Percentiles rank a stretch among this genome's conserved stretches.
phyloP scores from a whole-genome alignment of 2,329 filamentous ascomycete genomes.

The Phyllosticta ampelicida region DNA sequence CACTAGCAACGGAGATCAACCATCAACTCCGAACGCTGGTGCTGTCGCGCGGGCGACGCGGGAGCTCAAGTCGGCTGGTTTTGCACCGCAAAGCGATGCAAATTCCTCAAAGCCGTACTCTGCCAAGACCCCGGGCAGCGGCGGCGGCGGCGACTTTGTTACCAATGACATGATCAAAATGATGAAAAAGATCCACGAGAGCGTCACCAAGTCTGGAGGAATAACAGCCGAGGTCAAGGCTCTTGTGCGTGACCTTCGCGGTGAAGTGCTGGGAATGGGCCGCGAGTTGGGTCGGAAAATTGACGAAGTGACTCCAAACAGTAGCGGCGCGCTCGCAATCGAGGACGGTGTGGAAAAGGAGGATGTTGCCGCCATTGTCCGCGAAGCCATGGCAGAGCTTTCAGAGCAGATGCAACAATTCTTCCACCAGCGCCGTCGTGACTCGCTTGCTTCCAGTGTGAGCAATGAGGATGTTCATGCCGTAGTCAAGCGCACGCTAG shows the following conservation, averaged over 20 bases:
- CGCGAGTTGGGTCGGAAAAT: conserved; percentile 78
- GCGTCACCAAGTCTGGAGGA: conserved; percentile 75
- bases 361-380: conserved; percentile 66
- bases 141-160: conserved; percentile 48
- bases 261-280: conserved; percentile 90
- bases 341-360: conserved; percentile 42
- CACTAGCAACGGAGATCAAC: neutral
- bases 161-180: conserved; percentile 71
- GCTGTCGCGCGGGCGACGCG: conserved; percentile 24
- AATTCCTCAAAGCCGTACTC: conserved; percentile 31
- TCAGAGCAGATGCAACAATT: conserved; percentile 74
- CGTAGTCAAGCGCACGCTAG: conserved; percentile 64
- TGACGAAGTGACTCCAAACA: conserved; percentile 52
- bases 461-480: conserved; percentile 82
- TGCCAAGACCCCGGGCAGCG: conserved; percentile 29
- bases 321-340: conserved; percentile 27
- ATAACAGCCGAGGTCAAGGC: conserved; percentile 88
- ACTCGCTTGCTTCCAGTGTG: conserved; percentile 51
- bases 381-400: conserved; percentile 70
- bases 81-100: conserved; percentile 13
- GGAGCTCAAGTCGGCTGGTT: conserved; percentile 16
- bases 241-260: conserved; percentile 76
- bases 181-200: conserved; percentile 81
- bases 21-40: conserved; percentile 4
- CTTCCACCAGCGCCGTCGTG: conserved; percentile 62